Percentiles rank a stretch among this genome's conserved stretches.
These are phyloP conservation scores for Flaveria robusta DNA, from an alignment of 129 eudicot species.

Conservation along the genomic window DNA sequence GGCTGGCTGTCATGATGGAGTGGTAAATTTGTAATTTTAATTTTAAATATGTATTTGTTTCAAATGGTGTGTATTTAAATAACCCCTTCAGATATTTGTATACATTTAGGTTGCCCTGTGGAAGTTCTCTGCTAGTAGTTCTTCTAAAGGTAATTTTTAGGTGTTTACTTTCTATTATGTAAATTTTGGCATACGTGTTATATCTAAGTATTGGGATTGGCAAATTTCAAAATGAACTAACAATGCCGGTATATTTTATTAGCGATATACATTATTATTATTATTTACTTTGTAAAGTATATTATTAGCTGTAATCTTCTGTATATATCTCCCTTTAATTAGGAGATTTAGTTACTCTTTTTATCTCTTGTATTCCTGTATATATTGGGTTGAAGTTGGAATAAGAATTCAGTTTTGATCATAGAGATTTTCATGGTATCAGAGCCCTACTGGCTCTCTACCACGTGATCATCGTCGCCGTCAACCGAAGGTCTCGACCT, in stretches of 20 bases:
- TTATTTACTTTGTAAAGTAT: too few species aligned
- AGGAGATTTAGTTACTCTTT: too few species aligned
- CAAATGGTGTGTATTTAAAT: background rate
- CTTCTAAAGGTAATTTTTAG: slow-evolving; percentile 57
- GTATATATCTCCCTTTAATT: too few species aligned
- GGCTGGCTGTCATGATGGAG: slow-evolving; percentile 99
- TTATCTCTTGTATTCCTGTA: too few species aligned
- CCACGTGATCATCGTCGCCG: too few species aligned
- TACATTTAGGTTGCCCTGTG: slow-evolving; percentile 88
- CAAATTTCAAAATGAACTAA: background rate
- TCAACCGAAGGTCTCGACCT: too few species aligned
- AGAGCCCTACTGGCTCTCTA: too few species aligned
- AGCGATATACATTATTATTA: too few species aligned
- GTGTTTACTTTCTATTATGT: slow-evolving; percentile 17
- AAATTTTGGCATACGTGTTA: background rate
- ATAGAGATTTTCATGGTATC: too few species aligned
- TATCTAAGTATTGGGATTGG: background rate
- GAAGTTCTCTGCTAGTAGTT: slow-evolving; percentile 64
- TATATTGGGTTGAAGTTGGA: too few species aligned
- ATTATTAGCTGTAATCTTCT: too few species aligned
- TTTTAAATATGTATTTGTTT: background rate
- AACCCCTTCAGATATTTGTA: slow-evolving; percentile 12
- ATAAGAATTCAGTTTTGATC: too few species aligned
- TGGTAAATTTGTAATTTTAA: slow-evolving; percentile 47
- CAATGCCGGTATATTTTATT: background rate